phyloP scores from a whole-genome alignment of 169 alveolate genomes.

The Amoebophrya sp. region DNA sequence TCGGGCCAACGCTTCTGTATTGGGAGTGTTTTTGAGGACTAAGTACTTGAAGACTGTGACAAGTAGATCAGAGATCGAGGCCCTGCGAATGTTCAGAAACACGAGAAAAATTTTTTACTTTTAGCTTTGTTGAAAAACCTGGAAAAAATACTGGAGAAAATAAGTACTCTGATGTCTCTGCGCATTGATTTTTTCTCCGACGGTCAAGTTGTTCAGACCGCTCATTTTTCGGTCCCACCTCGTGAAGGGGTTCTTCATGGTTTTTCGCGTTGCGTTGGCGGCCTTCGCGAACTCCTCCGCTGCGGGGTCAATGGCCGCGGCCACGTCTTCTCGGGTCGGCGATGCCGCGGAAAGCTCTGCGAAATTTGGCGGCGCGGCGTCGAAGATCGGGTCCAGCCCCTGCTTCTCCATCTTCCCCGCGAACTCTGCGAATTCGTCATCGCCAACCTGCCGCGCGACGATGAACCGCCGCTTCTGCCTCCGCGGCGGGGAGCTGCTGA shows the following conservation, averaged over 20 bases:
- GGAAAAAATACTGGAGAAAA: not conserved
- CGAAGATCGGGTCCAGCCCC: not conserved
- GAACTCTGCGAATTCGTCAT: not conserved
- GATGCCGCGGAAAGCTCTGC: not conserved
- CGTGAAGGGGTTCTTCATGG: not conserved
- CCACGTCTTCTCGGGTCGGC: not conserved
- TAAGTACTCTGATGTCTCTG: not conserved
- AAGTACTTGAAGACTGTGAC: no score
- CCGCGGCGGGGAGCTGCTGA: no score
- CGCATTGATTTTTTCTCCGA: not conserved
- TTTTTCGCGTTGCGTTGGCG: no score
- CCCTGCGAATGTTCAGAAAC: no score
- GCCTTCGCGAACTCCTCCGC: no score
- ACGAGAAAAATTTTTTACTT: no score
- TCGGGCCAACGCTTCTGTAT: not conserved
- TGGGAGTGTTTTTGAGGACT: no score
- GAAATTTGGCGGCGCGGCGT: constrained; percentile 5
- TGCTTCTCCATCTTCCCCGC: not conserved
- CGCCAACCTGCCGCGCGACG: not conserved
- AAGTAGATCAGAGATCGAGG: no score
- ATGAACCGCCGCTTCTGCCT: not conserved
- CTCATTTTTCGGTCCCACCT: not conserved
- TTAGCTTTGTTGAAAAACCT: no score
- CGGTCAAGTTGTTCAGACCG: not conserved
- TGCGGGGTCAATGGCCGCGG: not conserved